These are phyloP conservation scores for Pleurotus salmoneostramineus DNA, from an alignment of 768 basidiomycete species.

Conservation along the genomic window DNA sequence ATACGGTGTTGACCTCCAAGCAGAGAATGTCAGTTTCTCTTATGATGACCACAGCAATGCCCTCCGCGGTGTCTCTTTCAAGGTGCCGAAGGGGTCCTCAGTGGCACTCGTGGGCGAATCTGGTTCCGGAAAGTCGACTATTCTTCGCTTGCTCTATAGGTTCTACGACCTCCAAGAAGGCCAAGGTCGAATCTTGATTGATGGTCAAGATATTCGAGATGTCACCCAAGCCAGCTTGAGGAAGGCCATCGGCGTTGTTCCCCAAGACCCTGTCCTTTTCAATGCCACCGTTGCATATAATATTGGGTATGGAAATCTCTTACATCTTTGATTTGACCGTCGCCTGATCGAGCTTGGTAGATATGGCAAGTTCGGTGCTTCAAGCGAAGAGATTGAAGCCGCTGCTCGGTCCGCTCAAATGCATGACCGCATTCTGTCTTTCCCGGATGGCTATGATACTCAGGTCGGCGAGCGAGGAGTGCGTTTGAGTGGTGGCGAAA, in stretches of 20 bases:
- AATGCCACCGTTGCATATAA: slow-evolving; percentile 71
- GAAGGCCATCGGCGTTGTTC: slow-evolving; percentile 84
- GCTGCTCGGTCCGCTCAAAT: slow-evolving; percentile 84
- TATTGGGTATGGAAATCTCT: slow-evolving; percentile 48
- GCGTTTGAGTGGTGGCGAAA: slow-evolving; percentile 83
- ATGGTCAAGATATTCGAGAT: slow-evolving; percentile 83
- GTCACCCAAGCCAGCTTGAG: slow-evolving; percentile 81
- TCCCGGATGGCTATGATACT: slow-evolving; percentile 85
- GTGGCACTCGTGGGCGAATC: slow-evolving; percentile 89
- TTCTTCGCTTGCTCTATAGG: slow-evolving; percentile 83
- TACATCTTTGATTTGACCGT: not conserved
- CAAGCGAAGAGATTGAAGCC: slow-evolving; percentile 69
- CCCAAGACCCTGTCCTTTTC: slow-evolving; percentile 79
- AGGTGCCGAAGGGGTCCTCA: slow-evolving; percentile 79
- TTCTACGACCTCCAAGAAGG: slow-evolving; percentile 89
- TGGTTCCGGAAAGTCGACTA: slow-evolving; percentile 80
- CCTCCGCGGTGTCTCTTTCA: slow-evolving; percentile 80
- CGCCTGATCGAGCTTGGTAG: slow-evolving; percentile 23
- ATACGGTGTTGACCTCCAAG: not conserved
- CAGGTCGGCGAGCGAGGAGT: slow-evolving; percentile 90
- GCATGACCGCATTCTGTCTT: slow-evolving; percentile 79
- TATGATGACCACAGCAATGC: slow-evolving; percentile 73
- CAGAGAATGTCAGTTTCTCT: slow-evolving; percentile 84
- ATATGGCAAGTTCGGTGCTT: slow-evolving; percentile 75
- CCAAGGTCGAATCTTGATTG: slow-evolving; percentile 75